Conservation (phyloP, 495 filamentous ascomycete species). For the Penicillium turbatum region DNA sequence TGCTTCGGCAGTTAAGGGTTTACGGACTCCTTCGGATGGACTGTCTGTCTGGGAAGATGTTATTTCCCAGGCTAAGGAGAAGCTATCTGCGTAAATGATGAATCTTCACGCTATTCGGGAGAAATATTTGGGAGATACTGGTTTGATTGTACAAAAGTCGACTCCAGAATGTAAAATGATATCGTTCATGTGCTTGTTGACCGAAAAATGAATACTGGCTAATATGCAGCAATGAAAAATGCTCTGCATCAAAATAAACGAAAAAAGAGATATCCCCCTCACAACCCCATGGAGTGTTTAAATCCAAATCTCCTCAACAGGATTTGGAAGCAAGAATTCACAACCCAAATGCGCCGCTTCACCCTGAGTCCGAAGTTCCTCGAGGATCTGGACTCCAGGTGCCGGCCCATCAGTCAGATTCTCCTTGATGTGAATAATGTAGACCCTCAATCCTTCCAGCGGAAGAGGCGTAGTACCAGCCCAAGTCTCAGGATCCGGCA, state of each 20-base stretch:
- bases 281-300: constrained; percentile 7
- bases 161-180: too few species aligned
- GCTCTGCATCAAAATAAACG: not conserved
- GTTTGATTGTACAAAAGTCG: too few species aligned
- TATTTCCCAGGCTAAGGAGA: constrained; percentile 23
- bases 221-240: not conserved
- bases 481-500: constrained; percentile 19
- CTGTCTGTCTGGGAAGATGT: constrained; percentile 38
- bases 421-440: constrained; percentile 84
- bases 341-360: constrained; percentile 63
- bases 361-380: constrained; percentile 60
- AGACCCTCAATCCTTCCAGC: constrained; percentile 54
- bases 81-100: not conserved
- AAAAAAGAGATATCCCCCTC: not conserved
- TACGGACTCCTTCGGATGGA: constrained; percentile 22
- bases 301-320: constrained; percentile 47
- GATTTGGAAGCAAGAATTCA: constrained; percentile 64
- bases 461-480: constrained; percentile 30
- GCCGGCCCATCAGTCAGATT: constrained; percentile 59
- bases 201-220: not conserved
- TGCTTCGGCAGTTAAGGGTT: constrained; percentile 9
- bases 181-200: too few species aligned
- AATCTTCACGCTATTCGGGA: too few species aligned
- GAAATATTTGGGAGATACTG: too few species aligned
- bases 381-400: constrained; percentile 61